These are phyloP conservation scores for Penicillium tannophilum DNA, from an alignment of 495 filamentous ascomycete genomes.

Conservation along the genomic window DNA sequence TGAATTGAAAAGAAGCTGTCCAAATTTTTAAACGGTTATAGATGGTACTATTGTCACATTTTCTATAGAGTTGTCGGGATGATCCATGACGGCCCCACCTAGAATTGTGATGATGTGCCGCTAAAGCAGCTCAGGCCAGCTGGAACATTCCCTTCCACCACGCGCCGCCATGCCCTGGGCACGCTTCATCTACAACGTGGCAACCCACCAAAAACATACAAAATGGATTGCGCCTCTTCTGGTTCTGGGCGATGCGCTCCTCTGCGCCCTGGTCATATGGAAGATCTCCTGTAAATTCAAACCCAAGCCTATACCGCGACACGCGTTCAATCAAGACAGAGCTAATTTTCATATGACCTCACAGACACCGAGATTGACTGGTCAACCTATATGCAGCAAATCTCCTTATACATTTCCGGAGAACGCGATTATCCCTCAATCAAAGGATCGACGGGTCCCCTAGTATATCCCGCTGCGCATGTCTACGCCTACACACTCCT, in stretches of 20 bases:
- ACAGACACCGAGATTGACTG: conserved; percentile 98
- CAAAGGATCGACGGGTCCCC: conserved; percentile 84
- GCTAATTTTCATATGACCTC: conserved; percentile 17
- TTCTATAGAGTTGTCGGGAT: conserved; percentile 1
- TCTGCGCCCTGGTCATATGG: conserved; percentile 76
- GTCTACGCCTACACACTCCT: conserved; percentile 86
- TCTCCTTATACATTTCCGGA: conserved; percentile 74
- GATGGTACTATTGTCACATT: neutral
- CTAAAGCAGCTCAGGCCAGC: conserved; percentile 18
- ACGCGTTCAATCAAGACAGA: conserved; percentile 15
- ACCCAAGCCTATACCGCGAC: conserved; percentile 5
- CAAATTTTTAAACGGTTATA: neutral
- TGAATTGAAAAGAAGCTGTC: too few relatives aligned
- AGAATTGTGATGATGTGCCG: neutral
- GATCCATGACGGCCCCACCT: neutral
- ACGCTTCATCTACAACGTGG: conserved; percentile 28
- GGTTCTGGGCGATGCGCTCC: conserved; percentile 69
- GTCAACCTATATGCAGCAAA: conserved; percentile 94
- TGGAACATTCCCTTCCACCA: conserved; percentile 14
- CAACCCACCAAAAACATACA: conserved; percentile 55
- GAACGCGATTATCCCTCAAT: conserved; percentile 88
- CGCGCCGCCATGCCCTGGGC: conserved; percentile 5
- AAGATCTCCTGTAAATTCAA: conserved; percentile 77
- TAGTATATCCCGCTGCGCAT: conserved; percentile 93
- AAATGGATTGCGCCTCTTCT: conserved; percentile 69